These are phyloP conservation scores for Bretschneidera sinensis DNA, from an alignment of 345 rosid genomes.

Conservation along the genomic window DNA sequence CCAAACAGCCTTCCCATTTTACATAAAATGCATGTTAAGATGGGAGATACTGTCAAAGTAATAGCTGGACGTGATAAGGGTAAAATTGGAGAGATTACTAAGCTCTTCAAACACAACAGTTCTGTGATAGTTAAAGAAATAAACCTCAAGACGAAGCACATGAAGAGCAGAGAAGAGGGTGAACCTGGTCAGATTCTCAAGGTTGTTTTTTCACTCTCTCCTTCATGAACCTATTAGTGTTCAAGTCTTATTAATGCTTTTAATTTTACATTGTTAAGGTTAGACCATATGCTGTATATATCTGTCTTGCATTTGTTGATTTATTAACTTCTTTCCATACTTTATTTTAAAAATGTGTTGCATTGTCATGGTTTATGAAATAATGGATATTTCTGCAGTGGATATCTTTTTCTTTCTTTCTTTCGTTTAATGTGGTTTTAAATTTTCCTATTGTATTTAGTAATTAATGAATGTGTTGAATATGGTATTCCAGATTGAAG, in stretches of 20 bases:
- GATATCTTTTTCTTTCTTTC: neutral
- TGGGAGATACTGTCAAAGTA: constrained; percentile 83
- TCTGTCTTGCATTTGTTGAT: too few species aligned
- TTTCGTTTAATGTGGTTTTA: too few species aligned
- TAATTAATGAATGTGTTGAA: too few species aligned
- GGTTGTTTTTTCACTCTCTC: constrained; percentile 35
- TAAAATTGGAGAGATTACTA: constrained; percentile 68
- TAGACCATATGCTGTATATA: neutral
- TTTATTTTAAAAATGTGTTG: too few species aligned
- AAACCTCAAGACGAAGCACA: constrained; percentile 92
- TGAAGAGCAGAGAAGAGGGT: constrained; percentile 83
- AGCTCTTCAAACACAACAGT: constrained; percentile 80
- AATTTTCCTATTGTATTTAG: neutral
- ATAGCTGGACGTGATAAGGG: constrained; percentile 87
- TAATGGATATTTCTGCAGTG: neutral
- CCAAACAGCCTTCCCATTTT: constrained; percentile 86
- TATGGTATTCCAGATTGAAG: constrained; percentile 65
- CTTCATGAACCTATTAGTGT: neutral
- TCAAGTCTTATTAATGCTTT: neutral
- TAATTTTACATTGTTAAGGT: neutral
- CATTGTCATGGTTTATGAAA: too few species aligned
- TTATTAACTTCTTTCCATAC: too few species aligned
- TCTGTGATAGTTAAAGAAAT: constrained; percentile 59
- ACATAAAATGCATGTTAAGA: constrained; percentile 87
- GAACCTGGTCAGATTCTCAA: constrained; percentile 82